Evolutionary conservation across 495 filamentous ascomycete genomes (phyloP), one percentile per base, ranked within the genome.

Genomic region (Aspergillus indologenus): DNA sequence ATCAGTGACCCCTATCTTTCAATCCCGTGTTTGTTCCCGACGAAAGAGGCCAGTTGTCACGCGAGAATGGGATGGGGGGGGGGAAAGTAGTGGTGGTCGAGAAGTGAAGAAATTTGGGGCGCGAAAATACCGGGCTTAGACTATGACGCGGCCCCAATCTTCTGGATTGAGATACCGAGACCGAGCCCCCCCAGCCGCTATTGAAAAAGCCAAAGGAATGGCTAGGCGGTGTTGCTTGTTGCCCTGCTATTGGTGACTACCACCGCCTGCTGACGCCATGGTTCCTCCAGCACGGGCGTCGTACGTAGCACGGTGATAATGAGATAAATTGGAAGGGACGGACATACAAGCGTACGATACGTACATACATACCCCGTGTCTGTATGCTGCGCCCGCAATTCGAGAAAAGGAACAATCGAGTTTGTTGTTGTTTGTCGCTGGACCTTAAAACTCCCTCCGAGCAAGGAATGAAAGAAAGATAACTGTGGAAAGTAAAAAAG

Each of bases 101-200:
- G 3, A 21, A 18, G 22, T 20, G 45, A 47, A 23, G 45, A 23
- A 3, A 47, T 47, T 47, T 18, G 19, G 45, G 4, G 48, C 15
- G 48, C 23, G 48, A 15, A 18, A 6, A 26, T 31, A 29, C 48
- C 23, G 18, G 12, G 8, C 24, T n/a, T 29, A 51, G 48, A 29
- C 48, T 51, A 51, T 51, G 48, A 51, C 48, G 48, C 48, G 48
- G 48, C 48, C 48, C 24, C 24, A 26, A 26, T 51, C 7, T 48
- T 40, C 34, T 14, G 12, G 34, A 40, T 40, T 40, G 34, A 40
- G 34, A 11, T 40, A 40, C 34, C 34, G 34, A 40, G 34, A 40
- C 34, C 34, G 34, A 40, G 34, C 12, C 34, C 34, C 34, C 26
- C 34, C 34, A 14, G 34, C 34, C 34, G 34, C 34, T 40, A 40